These are phyloP conservation scores for Podaxis carcinomalis DNA, from an alignment of 768 basidiomycete genomes.

Conservation along the genomic window DNA sequence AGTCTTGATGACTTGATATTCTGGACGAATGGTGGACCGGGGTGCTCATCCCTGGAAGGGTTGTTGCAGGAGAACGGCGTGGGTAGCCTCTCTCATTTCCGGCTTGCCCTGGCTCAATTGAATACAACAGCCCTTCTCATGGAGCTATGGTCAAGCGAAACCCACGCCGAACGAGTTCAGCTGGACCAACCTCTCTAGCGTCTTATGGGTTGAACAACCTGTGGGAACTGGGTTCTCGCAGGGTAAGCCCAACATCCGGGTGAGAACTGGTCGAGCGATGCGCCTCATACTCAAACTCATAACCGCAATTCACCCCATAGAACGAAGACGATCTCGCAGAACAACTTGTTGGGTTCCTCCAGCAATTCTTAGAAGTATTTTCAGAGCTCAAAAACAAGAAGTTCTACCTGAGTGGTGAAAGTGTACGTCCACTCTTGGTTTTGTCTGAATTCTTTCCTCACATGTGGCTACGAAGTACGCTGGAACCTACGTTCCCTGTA, in stretches of 20 bases:
- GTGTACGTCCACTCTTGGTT: slow-evolving; percentile 43
- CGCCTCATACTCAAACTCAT: background rate
- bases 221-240: slow-evolving; percentile 78
- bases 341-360: slow-evolving; percentile 56
- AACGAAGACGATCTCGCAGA: slow-evolving; percentile 45
- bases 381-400: slow-evolving; percentile 70
- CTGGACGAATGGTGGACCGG: slow-evolving; percentile 82
- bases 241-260: slow-evolving; percentile 58
- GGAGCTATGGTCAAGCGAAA: slow-evolving; percentile 59
- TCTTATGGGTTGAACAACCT: slow-evolving; percentile 76
- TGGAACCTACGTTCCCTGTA: slow-evolving; percentile 56
- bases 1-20: slow-evolving; percentile 71
- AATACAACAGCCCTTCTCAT: slow-evolving; percentile 54
- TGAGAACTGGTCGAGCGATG: slow-evolving; percentile 32
- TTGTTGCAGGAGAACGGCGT: slow-evolving; percentile 74
- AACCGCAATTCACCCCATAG: slow-evolving; percentile 19
- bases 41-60: slow-evolving; percentile 72
- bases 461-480: slow-evolving; percentile 48
- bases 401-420: slow-evolving; percentile 68
- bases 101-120: background rate
- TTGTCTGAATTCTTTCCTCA: background rate
- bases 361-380: slow-evolving; percentile 76
- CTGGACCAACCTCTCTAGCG: slow-evolving; percentile 77
- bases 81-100: slow-evolving; percentile 18
- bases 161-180: slow-evolving; percentile 63